These are phyloP conservation scores for Phaeomoniella chlamydospora DNA, from an alignment of 2,329 filamentous ascomycete genomes.

Conservation along the genomic window DNA sequence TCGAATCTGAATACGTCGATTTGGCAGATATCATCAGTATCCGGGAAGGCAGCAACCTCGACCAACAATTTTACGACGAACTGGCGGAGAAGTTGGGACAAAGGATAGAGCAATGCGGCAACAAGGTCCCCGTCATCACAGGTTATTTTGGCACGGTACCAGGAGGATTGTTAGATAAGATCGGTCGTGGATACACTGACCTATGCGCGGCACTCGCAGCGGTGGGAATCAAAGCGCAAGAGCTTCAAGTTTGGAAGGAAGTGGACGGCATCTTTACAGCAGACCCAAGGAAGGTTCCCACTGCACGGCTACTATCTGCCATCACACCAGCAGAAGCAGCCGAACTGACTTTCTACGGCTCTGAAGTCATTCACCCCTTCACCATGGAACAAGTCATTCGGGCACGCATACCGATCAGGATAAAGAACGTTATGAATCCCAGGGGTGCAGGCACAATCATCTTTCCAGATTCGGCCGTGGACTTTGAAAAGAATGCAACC, in stretches of 20 bases:
- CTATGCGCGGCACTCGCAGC: conserved; percentile 85
- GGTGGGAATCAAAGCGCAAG: conserved; percentile 71
- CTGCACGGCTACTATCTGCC: conserved; percentile 70
- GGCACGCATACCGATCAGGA: conserved; percentile 51
- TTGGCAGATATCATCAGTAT: conserved; percentile 66
- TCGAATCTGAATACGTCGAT: conserved; percentile 82
- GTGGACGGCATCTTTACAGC: conserved; percentile 88
- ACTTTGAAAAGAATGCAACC: conserved; percentile 29
- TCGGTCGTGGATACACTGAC: conserved; percentile 93
- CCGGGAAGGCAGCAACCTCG: conserved; percentile 34
- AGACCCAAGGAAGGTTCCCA: conserved; percentile 80
- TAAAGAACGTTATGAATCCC: conserved; percentile 57
- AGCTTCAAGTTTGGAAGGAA: conserved; percentile 98
- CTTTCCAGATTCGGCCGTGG: conserved; percentile 55
- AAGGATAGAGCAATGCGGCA: conserved; percentile 50
- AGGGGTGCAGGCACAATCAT: conserved; percentile 48
- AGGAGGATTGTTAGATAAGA: conserved; percentile 76
- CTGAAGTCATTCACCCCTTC: conserved; percentile 95
- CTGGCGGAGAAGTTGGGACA: conserved; percentile 47
- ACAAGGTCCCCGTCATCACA: conserved; percentile 64
- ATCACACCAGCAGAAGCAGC: conserved; percentile 93
- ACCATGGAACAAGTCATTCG: conserved; percentile 87
- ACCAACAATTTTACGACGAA: conserved; percentile 54
- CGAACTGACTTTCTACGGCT: conserved; percentile 85
- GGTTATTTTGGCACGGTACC: conserved; percentile 93